phyloP scores from a whole-genome alignment of 257 asterid species.

The Cordia subcordata region DNA sequence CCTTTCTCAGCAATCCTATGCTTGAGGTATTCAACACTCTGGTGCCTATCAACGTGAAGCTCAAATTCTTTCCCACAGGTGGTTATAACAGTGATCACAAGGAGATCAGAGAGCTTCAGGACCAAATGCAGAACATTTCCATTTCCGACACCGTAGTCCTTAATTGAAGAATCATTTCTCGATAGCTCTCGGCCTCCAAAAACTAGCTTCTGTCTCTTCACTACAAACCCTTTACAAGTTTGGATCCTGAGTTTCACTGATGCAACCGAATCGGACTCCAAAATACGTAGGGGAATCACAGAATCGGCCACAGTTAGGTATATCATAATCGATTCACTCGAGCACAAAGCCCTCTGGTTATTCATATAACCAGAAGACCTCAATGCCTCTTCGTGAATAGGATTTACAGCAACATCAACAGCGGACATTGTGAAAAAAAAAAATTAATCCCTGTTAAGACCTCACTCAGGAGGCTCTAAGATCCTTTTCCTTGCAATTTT shows the following conservation, averaged over 20 bases:
- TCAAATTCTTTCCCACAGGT: constrained; percentile 52
- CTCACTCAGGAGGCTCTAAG: background rate
- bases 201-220: constrained; percentile 65
- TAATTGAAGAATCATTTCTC: constrained; percentile 44
- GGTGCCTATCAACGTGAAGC: constrained; percentile 63
- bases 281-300: constrained; percentile 54
- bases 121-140: constrained; percentile 70
- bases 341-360: constrained; percentile 26
- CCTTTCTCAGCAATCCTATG: constrained; percentile 51
- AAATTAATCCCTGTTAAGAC: background rate
- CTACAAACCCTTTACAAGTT: constrained; percentile 58
- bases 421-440: constrained; percentile 53
- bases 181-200: constrained; percentile 69
- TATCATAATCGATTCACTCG: constrained; percentile 45
- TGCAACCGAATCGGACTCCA: constrained; percentile 71
- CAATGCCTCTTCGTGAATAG: constrained; percentile 31
- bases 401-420: constrained; percentile 55
- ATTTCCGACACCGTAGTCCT: constrained; percentile 58
- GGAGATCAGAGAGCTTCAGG: constrained; percentile 52
- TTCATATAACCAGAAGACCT: constrained; percentile 21
- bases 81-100: constrained; percentile 49
- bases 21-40: constrained; percentile 60
- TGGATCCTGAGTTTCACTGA: constrained; percentile 76
- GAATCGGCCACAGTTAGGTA: constrained; percentile 56
- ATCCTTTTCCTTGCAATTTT: background rate